These are phyloP conservation scores for Amanita exitialis DNA, from an alignment of 768 basidiomycete genomes.

Conservation along the genomic window DNA sequence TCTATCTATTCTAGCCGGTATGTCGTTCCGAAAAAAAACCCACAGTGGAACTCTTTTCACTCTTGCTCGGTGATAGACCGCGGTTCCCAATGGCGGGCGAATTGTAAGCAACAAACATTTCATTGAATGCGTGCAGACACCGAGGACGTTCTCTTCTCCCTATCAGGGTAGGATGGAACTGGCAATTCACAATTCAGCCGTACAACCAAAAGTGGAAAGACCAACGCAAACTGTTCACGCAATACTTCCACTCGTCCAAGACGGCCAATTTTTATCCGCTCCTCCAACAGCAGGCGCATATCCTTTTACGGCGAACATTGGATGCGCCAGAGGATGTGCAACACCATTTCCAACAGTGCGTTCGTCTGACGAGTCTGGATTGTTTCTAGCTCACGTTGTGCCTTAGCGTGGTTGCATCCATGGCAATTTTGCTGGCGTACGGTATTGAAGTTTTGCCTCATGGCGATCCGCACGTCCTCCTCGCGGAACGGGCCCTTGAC, in stretches of 20 bases:
- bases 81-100: constrained; percentile 19
- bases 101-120: constrained; percentile 9
- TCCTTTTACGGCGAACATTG: constrained; percentile 20
- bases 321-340: constrained; percentile 14
- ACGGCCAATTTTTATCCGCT: constrained; percentile 19
- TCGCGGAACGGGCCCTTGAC: constrained; percentile 28
- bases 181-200: constrained; percentile 27
- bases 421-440: constrained; percentile 33
- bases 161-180: constrained; percentile 30
- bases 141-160: not conserved
- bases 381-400: not conserved
- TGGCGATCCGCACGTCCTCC: constrained; percentile 33
- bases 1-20: constrained; percentile 31
- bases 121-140: not conserved
- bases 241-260: constrained; percentile 27
- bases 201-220: constrained; percentile 32
- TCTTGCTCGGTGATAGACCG: constrained; percentile 12
- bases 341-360: constrained; percentile 1
- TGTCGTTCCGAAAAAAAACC: not conserved
- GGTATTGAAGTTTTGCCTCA: constrained; percentile 29
- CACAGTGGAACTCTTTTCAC: not conserved
- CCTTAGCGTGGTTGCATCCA: constrained; percentile 28
- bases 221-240: constrained; percentile 28
- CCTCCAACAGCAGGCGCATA: constrained; percentile 19
- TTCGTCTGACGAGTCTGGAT: not conserved